Evolutionary conservation across 2,329 filamentous ascomycete genomes (phyloP).

Genomic region (Aaosphaeria arxii): DNA sequence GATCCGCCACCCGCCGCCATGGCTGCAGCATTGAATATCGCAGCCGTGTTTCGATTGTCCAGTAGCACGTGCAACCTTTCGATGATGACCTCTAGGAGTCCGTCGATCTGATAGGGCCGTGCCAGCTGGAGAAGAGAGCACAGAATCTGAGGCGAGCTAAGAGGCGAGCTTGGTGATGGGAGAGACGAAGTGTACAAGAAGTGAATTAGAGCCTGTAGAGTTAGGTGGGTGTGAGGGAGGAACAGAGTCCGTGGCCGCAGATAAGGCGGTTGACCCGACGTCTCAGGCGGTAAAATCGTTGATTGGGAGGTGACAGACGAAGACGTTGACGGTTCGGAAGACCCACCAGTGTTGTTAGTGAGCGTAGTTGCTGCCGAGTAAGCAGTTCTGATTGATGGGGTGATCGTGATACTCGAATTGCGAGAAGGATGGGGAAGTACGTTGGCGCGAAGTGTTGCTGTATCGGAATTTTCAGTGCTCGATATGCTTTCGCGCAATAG

Average conservation of each 20-base stretch:
- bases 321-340: conserved; percentile 30
- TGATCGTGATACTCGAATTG: conserved; percentile 84
- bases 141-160: conserved; percentile 92
- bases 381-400: conserved; percentile 58
- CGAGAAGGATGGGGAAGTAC: conserved; percentile 57
- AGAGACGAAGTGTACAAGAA: conserved; percentile 92
- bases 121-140: conserved; percentile 93
- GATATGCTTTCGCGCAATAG: conserved; percentile 77
- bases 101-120: conserved; percentile 88
- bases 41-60: conserved; percentile 90
- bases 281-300: conserved; percentile 52
- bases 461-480: conserved; percentile 63
- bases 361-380: conserved; percentile 44
- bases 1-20: conserved; percentile 95
- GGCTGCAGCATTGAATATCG: conserved; percentile 95
- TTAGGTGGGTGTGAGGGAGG: conserved; percentile 86
- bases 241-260: conserved; percentile 86
- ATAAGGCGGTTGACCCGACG: conserved; percentile 51
- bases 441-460: conserved; percentile 67
- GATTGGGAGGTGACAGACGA: conserved; percentile 42
- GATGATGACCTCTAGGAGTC: conserved; percentile 86
- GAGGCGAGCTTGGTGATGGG: conserved; percentile 68
- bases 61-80: conserved; percentile 85
- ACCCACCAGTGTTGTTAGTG: conserved; percentile 34
- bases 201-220: conserved; percentile 84